Percentiles rank a stretch among this genome's conserved stretches.
Conservation (phyloP, 352 stramenopile species). For the Plasmopara halstedii region DNA sequence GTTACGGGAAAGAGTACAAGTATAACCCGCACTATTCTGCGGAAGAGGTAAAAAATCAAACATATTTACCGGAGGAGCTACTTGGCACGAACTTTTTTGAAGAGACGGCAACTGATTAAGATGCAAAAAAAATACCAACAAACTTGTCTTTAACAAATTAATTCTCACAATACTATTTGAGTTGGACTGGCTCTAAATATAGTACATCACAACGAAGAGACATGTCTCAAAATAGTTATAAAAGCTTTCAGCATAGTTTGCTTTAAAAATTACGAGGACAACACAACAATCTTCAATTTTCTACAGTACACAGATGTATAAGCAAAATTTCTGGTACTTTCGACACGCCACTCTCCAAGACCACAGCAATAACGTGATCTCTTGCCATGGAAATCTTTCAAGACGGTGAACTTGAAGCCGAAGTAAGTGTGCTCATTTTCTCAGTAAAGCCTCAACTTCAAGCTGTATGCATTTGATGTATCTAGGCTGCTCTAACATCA, state of each 20-base stretch:
- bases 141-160: too few species aligned
- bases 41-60: constrained; percentile 68
- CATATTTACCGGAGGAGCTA: constrained; percentile 72
- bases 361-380: too few species aligned
- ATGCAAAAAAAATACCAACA: neutral
- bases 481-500: neutral
- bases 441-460: neutral
- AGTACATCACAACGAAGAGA: too few species aligned
- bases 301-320: too few species aligned
- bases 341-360: too few species aligned
- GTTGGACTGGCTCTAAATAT: too few species aligned
- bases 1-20: constrained; percentile 73
- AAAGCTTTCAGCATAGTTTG: too few species aligned
- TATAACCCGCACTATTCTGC: constrained; percentile 74
- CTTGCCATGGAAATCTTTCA: constrained; percentile 79
- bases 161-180: too few species aligned
- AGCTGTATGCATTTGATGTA: neutral
- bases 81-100: constrained; percentile 56
- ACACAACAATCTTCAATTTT: too few species aligned
- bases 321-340: too few species aligned
- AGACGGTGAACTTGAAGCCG: constrained; percentile 67
- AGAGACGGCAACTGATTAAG: constrained; percentile 6
- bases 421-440: constrained; percentile 32
- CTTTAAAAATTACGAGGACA: too few species aligned
- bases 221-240: too few species aligned